Evolutionary conservation across 2,329 filamentous ascomycete species (phyloP), one percentile per base, ranked within the genome.

Genomic region (Penicillium nordicum): DNA sequence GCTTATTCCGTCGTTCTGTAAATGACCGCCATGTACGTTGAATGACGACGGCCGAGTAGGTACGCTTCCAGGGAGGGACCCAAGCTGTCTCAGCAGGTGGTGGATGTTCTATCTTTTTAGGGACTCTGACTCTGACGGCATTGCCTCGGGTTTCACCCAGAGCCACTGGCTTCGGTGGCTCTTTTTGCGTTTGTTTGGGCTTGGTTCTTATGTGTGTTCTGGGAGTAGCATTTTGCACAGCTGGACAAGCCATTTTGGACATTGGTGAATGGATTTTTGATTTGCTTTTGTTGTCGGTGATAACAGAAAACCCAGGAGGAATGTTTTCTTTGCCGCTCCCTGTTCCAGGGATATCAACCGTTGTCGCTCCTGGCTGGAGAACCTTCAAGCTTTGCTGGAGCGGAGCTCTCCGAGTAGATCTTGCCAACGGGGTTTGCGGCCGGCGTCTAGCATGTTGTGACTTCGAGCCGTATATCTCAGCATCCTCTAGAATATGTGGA

Each of bases 321-420:
- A 85, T 65, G 59, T 87, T 88, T 67, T 87, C 84, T 63, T 88
- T 88, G 6, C 84, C 84, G 5, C 78, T 78, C 34, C 82, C 81
- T 47, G 77, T 77, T 25, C 83, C 83, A 57, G 74, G 64, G n/a
- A 80, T 66, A 63, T 85, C 80, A 42, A 73, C 64, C 18, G 70
- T 67, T 40, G 73, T 70, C 5, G 72, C 71, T 8, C 69, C 65
- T 45, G 76, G 76, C 60, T 82, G 80, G 7, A 71, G 57, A 50
- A 72, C 55, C 29, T 69, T 74, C 6, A 66, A 57, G 12, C 70
- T 75, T 38, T 77, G 74, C 36, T 79, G 78, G 49, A 86, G 68
- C 3, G 83, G 82, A 18, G 72, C 74, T 41, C 80, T 76, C 45
- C 62, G 60, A 2, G 67, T 59, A 18, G 66, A 64, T 5, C 55